Base-by-base conservation (phyloP, 2,329 filamentous ascomycete genomes). In the Delphinella strobiligena region DNA sequence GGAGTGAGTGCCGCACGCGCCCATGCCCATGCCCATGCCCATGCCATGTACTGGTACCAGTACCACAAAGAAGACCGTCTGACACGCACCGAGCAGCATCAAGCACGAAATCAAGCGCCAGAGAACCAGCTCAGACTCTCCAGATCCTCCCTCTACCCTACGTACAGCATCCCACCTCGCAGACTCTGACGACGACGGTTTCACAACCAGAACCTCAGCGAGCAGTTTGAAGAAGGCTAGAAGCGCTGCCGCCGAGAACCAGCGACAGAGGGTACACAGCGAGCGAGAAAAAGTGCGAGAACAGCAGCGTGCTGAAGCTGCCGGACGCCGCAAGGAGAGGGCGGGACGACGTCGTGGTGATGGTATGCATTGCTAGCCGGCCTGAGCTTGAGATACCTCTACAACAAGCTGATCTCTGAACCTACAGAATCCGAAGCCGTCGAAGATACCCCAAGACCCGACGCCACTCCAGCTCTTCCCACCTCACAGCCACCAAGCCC, bases 1-100 rank as follows among this genome's bases (percentile, higher is more conserved):
- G 72, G 85, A 93, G 89, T 96, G 71, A 62, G 86, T 76, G 31
- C 4, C n/a, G n/a, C n/a, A n/a, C n/a, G n/a, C n/a, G n/a, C n/a
- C n/a, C n/a, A n/a, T n/a, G n/a, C n/a, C n/a, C n/a, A n/a, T n/a
- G n/a, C n/a, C n/a, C n/a, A n/a, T n/a, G n/a, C n/a, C n/a, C n/a
- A 39, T 12, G 19, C 11, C n/a, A 16, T 15, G 12, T 19, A 5
- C 30, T 3, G 16, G 18, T 11, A 18, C 31, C 15, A 16, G n/a
- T n/a, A 22, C 11, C 18, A 34, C 19, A 22, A 7, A 27, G 7
- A 27, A 7, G 22, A 7, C 22, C 16, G 16, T 7, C 38, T 41
- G 27, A 37, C 29, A 18, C 32, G 24, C 17, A 15, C 5, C 22
- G 15, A 9, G 42, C 37, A 93, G 86, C 50, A 80, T 80, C 55